Conservation (phyloP, 352 stramenopile genomes). For the Phytophthora idaei region DNA sequence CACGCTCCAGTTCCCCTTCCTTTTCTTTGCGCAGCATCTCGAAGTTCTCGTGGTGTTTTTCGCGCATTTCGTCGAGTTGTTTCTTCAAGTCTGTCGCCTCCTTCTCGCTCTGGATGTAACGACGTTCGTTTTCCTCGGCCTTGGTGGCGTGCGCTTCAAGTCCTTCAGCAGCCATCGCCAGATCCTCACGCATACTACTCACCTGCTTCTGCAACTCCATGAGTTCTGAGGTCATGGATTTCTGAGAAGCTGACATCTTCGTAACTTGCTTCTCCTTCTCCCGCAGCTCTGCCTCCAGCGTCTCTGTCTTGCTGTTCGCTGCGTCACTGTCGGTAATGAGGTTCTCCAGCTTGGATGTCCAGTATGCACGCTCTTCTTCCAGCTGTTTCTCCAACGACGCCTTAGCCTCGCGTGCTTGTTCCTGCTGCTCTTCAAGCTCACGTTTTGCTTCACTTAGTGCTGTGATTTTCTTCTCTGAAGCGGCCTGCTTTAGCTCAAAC, state of each 20-base stretch:
- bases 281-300: conserved; percentile 43
- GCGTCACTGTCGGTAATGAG: conserved; percentile 66
- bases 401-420: conserved; percentile 27
- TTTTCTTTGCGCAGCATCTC: conserved; percentile 72
- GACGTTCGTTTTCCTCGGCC: conserved; percentile 60
- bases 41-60: conserved; percentile 64
- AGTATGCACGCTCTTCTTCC: conserved; percentile 71
- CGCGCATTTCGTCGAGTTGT: conserved; percentile 56
- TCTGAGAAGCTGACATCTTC: conserved; percentile 67
- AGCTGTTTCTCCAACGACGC: conserved; percentile 43
- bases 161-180: conserved; percentile 68
- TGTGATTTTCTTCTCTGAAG: conserved; percentile 30
- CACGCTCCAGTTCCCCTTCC: conserved; percentile 53
- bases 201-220: conserved; percentile 72
- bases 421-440: conserved; percentile 39
- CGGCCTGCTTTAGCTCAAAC: conserved; percentile 33
- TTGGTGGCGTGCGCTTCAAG: conserved; percentile 70
- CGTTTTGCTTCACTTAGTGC: conserved; percentile 28
- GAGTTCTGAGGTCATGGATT: conserved; percentile 61
- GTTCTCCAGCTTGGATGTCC: conserved; percentile 68
- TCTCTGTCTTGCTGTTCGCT: conserved; percentile 44
- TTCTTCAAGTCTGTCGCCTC: conserved; percentile 53
- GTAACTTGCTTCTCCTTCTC: conserved; percentile 77
- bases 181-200: conserved; percentile 60
- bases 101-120: conserved; percentile 56